These are phyloP conservation scores for Trichoderma aggressivum DNA, from an alignment of 2,329 filamentous ascomycete species.

Conservation along the genomic window DNA sequence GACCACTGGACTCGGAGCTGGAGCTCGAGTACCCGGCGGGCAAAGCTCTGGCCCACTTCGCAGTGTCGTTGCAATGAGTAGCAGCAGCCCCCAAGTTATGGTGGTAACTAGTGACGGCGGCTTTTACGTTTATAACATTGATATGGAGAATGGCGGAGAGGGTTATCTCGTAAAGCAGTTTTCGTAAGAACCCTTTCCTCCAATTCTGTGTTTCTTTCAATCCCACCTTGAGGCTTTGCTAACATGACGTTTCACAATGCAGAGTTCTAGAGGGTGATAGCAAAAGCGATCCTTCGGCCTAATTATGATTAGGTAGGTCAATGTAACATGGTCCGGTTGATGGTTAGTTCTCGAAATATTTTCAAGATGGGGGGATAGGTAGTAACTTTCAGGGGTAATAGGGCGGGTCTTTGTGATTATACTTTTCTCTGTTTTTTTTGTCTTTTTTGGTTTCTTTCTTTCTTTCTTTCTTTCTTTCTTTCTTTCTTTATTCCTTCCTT, in stretches of 20 bases:
- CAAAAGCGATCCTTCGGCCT: constrained; percentile 49
- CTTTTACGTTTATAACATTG: constrained; percentile 93
- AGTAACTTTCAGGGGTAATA: neutral
- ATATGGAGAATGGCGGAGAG: constrained; percentile 91
- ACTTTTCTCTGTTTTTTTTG: neutral
- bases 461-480: no score
- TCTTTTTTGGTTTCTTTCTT: no score
- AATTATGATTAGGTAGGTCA: constrained; percentile 30
- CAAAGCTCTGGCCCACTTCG: constrained; percentile 55
- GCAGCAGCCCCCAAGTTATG: constrained; percentile 93
- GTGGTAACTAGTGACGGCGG: constrained; percentile 93
- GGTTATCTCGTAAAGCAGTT: constrained; percentile 88
- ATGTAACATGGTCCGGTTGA: neutral
- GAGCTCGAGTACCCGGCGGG: constrained; percentile 30
- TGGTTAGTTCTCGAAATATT: neutral
- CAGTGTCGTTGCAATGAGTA: constrained; percentile 97
- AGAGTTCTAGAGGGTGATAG: constrained; percentile 56
- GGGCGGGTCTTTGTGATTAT: neutral
- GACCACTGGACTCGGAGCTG: constrained; percentile 28
- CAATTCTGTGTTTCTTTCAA: neutral
- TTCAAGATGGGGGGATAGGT: neutral
- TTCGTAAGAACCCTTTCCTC: constrained; percentile 60
- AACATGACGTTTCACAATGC: neutral
- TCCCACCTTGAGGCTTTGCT: neutral
- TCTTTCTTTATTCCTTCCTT: no score